Percentiles rank a stretch among this genome's conserved stretches.
Evolutionary conservation across 768 basidiomycete species (phyloP).

Genomic region (Pisolithus albus): DNA sequence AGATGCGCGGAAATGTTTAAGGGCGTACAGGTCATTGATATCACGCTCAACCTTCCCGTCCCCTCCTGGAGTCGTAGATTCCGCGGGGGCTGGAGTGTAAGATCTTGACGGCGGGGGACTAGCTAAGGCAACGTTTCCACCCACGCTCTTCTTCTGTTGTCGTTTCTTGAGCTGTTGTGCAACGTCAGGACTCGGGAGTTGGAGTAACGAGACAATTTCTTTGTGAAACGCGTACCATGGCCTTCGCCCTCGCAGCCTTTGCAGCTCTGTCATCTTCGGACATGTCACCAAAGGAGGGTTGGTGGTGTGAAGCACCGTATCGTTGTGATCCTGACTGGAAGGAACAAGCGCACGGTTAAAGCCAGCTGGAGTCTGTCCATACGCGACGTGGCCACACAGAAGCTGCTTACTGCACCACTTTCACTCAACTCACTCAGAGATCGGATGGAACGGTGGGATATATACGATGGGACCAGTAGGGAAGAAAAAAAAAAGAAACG

Average conservation of each 20-base stretch:
- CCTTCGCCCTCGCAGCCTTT: conserved; percentile 79
- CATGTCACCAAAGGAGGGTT: conserved; percentile 19
- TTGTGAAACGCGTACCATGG: conserved; percentile 47
- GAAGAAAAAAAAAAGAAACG: conserved; percentile 23
- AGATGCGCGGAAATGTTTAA: background rate
- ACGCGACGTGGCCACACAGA: conserved; percentile 5
- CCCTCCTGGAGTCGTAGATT: conserved; percentile 27
- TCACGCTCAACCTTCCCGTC: conserved; percentile 41
- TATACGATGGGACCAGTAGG: conserved; percentile 38
- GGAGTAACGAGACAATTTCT: background rate
- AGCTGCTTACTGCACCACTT: conserved; percentile 3
- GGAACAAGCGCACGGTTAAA: conserved; percentile 1
- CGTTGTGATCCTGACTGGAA: background rate
- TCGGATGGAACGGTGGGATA: conserved; percentile 33
- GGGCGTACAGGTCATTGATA: conserved; percentile 59
- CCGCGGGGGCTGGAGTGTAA: conserved; percentile 46
- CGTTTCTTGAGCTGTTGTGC: conserved; percentile 66
- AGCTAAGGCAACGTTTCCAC: conserved; percentile 29
- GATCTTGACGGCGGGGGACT: conserved; percentile 44
- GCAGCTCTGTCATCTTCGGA: conserved; percentile 72
- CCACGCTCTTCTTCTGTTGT: conserved; percentile 62
- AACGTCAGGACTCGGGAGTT: conserved; percentile 2
- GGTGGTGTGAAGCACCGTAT: background rate
- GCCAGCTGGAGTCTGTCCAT: too few species aligned
- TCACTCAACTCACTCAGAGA: background rate